Base-by-base conservation (phyloP, 306 rosid species). In the Boehmeria nivea region DNA sequence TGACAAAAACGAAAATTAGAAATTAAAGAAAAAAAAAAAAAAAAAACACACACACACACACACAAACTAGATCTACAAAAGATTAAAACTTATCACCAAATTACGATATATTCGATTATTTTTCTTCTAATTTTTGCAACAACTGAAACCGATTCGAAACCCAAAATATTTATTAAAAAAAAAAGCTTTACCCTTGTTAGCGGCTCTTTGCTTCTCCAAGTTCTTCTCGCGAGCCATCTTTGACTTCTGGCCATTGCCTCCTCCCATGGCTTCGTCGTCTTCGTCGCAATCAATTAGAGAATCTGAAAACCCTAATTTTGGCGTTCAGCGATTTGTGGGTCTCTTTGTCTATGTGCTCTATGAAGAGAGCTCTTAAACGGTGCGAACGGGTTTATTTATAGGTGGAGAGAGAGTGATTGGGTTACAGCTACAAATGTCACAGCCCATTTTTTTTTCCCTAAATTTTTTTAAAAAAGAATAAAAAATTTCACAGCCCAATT, bases 151-250 rank as follows among this genome's bases (percentile, higher is more conserved):
- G 24, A 15, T 57, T n/a, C n/a, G n/a, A 20, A 34, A 8, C 21
- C 12, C 3, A 54, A 34, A 31, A 48, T 12, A 13, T 4, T 22
- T 22, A n/a, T n/a, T n/a, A n/a, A n/a, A n/a, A n/a, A n/a, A n/a
- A n/a, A n/a, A 3, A 20, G 24, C 2, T 15, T 44, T 72, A 87
- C 95, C 75, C 48, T 74, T 74, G 51, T 51, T 64, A 18, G 66
- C 67, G 5, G 76, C 72, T 42, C 64, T 67, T 14, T 49, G 66
- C 68, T 74, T 78, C 75, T 78, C 80, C 75, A 43, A 20, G 77
- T 71, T 71, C 68, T 54, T 78, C 75, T 78, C 84, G 21, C 80
- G 74, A 1, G 84, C 84, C 84, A 74, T 78, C 71, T 63, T 78
- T 24, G 84, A 20, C 58, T 78, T 78, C 34, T 78, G 80, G 21